phyloP scores from a whole-genome alignment of 441 rosid genomes.

The Pelargonium cotyledonis region DNA sequence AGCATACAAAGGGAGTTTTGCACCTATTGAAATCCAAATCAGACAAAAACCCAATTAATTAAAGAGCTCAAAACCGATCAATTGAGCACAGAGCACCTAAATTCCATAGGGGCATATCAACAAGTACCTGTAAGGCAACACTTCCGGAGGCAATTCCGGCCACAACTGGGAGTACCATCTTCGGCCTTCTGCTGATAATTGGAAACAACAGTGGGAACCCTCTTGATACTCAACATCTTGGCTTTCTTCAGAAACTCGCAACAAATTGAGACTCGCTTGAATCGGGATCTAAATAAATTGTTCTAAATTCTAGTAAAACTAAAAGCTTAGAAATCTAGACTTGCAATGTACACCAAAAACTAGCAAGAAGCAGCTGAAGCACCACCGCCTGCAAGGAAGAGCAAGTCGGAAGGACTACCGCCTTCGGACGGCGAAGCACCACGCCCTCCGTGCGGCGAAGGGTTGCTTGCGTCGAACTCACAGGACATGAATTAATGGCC shows the following conservation, averaged over 20 bases:
- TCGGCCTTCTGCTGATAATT: slow-evolving; percentile 68
- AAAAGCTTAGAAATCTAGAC: slow-evolving; percentile 5
- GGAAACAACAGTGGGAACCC: slow-evolving; percentile 81
- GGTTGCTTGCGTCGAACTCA: slow-evolving; percentile 74
- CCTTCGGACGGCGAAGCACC: slow-evolving; percentile 99
- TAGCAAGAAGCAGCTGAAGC: slow-evolving; percentile 17
- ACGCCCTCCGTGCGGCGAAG: slow-evolving; percentile 99
- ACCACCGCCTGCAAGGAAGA: slow-evolving; percentile 98
- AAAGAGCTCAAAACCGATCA: neutral
- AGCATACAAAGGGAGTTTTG: slow-evolving; percentile 69
- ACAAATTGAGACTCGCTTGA: neutral
- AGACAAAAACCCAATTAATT: slow-evolving; percentile 9
- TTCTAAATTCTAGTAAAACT: neutral
- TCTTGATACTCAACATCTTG: slow-evolving; percentile 65
- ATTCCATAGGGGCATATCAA: neutral
- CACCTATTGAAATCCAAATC: slow-evolving; percentile 31
- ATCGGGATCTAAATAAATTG: neutral
- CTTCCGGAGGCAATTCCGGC: slow-evolving; percentile 63
- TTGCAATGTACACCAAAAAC: slow-evolving; percentile 14
- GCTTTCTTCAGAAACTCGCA: slow-evolving; percentile 2
- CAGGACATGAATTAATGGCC: slow-evolving; percentile 70
- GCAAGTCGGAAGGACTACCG: slow-evolving; percentile 99
- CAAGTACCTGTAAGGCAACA: slow-evolving; percentile 67
- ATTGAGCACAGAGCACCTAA: neutral
- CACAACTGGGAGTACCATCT: slow-evolving; percentile 63